These are phyloP conservation scores for Fusarium proliferatum DNA, from an alignment of 2,329 filamentous ascomycete species.

Conservation along the genomic window DNA sequence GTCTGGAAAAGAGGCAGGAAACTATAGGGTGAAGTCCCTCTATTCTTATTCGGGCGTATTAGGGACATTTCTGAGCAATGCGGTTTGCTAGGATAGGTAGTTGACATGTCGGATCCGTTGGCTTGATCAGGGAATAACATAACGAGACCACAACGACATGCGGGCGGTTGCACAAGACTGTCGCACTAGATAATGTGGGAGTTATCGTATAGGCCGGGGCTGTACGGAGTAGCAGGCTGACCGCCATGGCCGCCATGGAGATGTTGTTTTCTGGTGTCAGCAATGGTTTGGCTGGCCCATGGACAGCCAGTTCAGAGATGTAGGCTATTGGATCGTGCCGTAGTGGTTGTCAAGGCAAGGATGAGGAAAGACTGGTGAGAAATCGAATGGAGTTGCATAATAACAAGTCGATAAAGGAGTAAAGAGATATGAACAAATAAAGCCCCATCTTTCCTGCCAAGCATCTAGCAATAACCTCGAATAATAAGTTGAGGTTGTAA, in stretches of 20 bases:
- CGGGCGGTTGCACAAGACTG: background rate
- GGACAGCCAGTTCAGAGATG: background rate
- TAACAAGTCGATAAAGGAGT: background rate
- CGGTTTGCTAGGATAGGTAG: conserved; percentile 3
- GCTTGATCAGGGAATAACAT: conserved; percentile 2
- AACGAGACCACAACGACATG: conserved; percentile 13
- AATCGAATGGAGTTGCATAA: background rate
- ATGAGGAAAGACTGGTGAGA: background rate
- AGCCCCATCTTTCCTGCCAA: background rate
- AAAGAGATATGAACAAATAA: background rate
- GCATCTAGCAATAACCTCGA: background rate
- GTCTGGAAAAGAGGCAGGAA: background rate
- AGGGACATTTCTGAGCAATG: background rate
- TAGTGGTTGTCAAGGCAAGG: conserved; percentile 2
- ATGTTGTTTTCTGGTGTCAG: conserved; percentile 12
- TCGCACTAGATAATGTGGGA: background rate
- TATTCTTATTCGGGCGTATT: conserved; percentile 1
- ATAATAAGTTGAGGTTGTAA: background rate
- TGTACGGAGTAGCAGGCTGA: background rate
- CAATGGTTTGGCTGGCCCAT: conserved; percentile 7
- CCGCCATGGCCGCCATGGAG: conserved; percentile 3
- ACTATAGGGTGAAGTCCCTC: background rate
- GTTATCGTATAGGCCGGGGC: conserved; percentile 1
- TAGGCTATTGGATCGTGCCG: conserved; percentile 1
- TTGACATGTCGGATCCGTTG: conserved; percentile 1